Conservation (phyloP, 148 eudicot genomes). For the Arbutus unedo region DNA sequence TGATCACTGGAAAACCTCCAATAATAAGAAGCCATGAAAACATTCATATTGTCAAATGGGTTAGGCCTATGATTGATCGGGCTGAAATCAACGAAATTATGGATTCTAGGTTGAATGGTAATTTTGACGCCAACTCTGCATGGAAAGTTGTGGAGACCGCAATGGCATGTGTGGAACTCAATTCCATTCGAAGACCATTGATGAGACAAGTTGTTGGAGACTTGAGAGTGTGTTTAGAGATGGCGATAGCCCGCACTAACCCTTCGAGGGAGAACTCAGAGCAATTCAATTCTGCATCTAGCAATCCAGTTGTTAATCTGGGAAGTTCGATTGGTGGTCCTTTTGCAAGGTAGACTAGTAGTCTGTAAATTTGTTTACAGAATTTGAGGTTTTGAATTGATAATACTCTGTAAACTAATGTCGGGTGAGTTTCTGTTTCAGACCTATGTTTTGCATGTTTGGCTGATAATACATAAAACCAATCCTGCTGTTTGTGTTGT, state of each 20-base stretch:
- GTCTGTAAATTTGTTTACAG: too few relatives aligned
- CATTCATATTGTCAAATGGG: neutral
- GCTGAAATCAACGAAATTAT: neutral
- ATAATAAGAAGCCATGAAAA: neutral
- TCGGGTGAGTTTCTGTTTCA: too few relatives aligned
- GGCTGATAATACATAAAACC: too few relatives aligned
- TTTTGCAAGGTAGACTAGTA: too few relatives aligned
- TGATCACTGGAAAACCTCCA: conserved; percentile 2
- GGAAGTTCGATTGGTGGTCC: too few relatives aligned
- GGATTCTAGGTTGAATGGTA: neutral
- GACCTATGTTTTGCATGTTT: too few relatives aligned
- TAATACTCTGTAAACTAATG: too few relatives aligned
- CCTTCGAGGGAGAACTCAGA: too few relatives aligned
- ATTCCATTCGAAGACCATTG: neutral
- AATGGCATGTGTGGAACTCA: neutral
- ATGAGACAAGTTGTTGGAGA: conserved; percentile 2
- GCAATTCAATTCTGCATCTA: too few relatives aligned
- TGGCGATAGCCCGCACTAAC: neutral
- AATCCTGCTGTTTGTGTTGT: too few relatives aligned
- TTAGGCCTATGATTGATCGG: neutral
- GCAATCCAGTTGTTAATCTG: too few relatives aligned
- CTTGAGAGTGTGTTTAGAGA: neutral
- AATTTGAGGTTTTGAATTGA: too few relatives aligned
- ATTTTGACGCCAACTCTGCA: neutral
- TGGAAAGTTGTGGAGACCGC: conserved; percentile 11